Evolutionary conservation across 2,329 filamentous ascomycete species (phyloP).

Genomic region (Phoma herbarum): DNA sequence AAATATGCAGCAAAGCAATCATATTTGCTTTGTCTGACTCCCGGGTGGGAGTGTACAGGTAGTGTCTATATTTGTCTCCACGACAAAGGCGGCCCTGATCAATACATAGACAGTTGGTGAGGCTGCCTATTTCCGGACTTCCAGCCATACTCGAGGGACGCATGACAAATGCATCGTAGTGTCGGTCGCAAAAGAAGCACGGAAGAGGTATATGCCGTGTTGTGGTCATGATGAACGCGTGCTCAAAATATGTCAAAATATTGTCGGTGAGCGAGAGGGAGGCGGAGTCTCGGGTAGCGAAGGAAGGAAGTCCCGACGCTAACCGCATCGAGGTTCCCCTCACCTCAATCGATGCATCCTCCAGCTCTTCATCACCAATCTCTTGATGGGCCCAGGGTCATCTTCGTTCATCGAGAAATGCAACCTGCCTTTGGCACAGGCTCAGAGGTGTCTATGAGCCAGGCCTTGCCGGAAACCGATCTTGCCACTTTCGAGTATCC

Average conservation of each 20-base stretch:
- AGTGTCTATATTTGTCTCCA: constrained; percentile 13
- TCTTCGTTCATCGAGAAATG: background rate
- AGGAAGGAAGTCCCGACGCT: constrained; percentile 1
- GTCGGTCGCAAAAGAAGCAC: background rate
- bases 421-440: too few species aligned
- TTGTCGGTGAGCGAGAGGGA: constrained; percentile 21
- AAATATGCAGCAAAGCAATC: background rate
- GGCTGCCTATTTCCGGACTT: constrained; percentile 5
- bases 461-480: too few species aligned
- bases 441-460: too few species aligned
- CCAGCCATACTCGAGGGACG: background rate
- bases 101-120: constrained; percentile 1
- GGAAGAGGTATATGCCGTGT: background rate
- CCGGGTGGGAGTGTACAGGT: constrained; percentile 7
- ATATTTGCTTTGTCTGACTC: background rate
- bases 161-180: background rate
- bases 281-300: constrained; percentile 16
- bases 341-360: background rate
- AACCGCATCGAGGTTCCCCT: background rate
- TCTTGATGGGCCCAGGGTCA: too few species aligned
- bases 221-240: background rate
- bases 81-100: constrained; percentile 7
- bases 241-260: background rate
- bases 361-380: background rate
- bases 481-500: too few species aligned